Base-by-base conservation (phyloP, 208 protist species). In the Trypanosoma vivax region DNA sequence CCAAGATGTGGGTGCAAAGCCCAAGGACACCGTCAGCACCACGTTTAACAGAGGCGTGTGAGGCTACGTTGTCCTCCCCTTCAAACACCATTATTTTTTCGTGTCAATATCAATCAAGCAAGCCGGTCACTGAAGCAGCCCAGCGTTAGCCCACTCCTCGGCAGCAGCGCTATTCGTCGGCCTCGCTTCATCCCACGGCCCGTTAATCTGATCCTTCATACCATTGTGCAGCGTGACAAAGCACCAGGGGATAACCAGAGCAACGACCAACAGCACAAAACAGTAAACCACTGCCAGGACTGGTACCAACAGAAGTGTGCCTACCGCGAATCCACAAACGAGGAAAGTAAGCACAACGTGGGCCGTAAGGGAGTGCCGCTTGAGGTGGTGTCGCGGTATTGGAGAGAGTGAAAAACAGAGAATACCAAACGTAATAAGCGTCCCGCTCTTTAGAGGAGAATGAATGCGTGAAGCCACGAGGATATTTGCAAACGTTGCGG, bases 101-200 rank as follows among this genome's bases (percentile, higher is more conserved):
- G 10, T 42, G 19, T 28, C 3, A 54, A 37, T 14, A 35, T 27
- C 9, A 50, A 52, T 23, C 31, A 24, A 47, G 29, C 40, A 51
- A 38, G 21, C 19, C 9, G 3, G 28, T 64, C 49, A 92, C 3
- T 50, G 58, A 10, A 94, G 48, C 18, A 94, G 58, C 16, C 87
- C 83, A 13, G 83, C 79, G 51, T 90, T 93, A 23, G 84, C 85
- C 89, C 89, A 95, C 59, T 95, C 85, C 10, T 80, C 85, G 6
- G 89, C 89, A 18, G 89, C 89, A 5, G 84, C 76, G 42, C 84
- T 93, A 72, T 95, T 95, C n/a, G 78, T 93, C 24, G 89, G 89
- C 49, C 85, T 89, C 16, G 89, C 89, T 60, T 95, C 89, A 51
- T 95, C 89, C 86, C 89, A 95, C 10, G 89, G 89, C 0, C 89